Percentiles rank a stretch among this genome's conserved stretches.
Evolutionary conservation across 2,329 filamentous ascomycete species (phyloP).

Genomic region (Alternaria ethzedia): DNA sequence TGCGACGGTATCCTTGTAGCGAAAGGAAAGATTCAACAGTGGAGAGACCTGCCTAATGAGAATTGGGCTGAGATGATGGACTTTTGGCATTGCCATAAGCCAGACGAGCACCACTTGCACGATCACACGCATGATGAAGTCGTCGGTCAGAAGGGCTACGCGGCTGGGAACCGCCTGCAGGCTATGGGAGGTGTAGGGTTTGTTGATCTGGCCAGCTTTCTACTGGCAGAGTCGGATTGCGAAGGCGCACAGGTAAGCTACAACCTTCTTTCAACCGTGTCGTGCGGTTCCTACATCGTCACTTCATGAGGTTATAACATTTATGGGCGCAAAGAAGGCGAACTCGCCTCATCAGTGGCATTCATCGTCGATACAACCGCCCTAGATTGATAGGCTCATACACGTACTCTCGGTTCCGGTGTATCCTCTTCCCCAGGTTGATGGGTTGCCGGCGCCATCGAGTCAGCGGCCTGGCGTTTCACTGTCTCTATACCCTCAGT

Average conservation of each 20-base stretch:
- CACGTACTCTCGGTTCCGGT: conserved; percentile 26
- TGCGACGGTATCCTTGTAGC: conserved; percentile 30
- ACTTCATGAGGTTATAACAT: background rate
- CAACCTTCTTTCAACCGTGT: background rate
- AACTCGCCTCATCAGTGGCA: conserved; percentile 55
- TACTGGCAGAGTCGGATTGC: conserved; percentile 74
- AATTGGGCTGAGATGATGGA: conserved; percentile 99
- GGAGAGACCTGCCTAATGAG: conserved; percentile 94
- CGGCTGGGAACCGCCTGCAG: conserved; percentile 76
- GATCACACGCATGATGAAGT: conserved; percentile 49
- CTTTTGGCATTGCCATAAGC: conserved; percentile 99
- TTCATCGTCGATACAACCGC: conserved; percentile 65
- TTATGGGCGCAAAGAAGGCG: conserved; percentile 64
- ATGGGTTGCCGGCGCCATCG: conserved; percentile 36
- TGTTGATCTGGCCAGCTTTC: conserved; percentile 79
- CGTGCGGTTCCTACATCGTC: background rate
- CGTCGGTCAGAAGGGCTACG: conserved; percentile 68
- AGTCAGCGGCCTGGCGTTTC: conserved; percentile 42
- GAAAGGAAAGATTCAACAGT: conserved; percentile 53
- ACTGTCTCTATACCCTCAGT: conserved; percentile 39
- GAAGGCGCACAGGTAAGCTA: conserved; percentile 52
- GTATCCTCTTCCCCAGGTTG: conserved; percentile 39
- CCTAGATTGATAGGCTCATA: conserved; percentile 55
- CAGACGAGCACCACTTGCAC: conserved; percentile 66
- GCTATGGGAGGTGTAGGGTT: conserved; percentile 73